Base-by-base conservation (phyloP, 2,329 filamentous ascomycete genomes). In the Chaetothyriales sp. region DNA sequence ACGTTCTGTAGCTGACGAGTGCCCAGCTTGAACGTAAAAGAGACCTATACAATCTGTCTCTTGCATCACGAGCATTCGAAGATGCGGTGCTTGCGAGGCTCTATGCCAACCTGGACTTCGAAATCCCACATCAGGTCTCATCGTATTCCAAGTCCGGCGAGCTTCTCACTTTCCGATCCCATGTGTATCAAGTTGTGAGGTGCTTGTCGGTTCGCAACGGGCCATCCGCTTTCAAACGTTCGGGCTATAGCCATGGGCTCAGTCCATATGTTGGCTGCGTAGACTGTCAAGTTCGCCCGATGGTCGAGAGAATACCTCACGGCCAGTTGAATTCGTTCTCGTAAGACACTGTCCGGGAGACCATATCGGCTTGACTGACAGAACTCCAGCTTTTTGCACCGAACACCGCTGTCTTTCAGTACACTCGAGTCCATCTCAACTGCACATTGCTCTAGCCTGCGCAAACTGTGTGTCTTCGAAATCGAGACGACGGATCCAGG, bases 21-120 rank as follows among this genome's bases (percentile, higher is more conserved):
- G 28, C 43, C 28, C 37, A 61, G 60, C 46, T 61, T 25, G 53
- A 57, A 25, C 52, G 40, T 9, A 54, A 54, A 22, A 54, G 57
- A 50, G 60, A 61, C 44, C 52, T 61, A 18, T 60, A 58, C 50
- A 59, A 61, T 46, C 44, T 61, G 2, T 60, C 56, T 5, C 51
- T 50, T 49, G 58, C 60, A 46, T 60, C 57, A 47, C 55, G 57
- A 46, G 44, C 50, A 45, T 50, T 61, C 18, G 58, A 60, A 48
- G 54, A 56, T 50, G 50, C 56, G 22, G 47, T 54, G n/a, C 53
- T 60, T 48, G n/a, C 29, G 18, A 53, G 54, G 18, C 54, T 61
- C 20, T 61, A 61, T 44, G 48, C 55, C 33, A 48, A 44, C 18
- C 37, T 61, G 37, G 55, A 60, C 43, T 44, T 59, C 43, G 49